Base-by-base conservation (phyloP, 192 early-diverging fungal species). In the Gamsiella multidivaricata region DNA sequence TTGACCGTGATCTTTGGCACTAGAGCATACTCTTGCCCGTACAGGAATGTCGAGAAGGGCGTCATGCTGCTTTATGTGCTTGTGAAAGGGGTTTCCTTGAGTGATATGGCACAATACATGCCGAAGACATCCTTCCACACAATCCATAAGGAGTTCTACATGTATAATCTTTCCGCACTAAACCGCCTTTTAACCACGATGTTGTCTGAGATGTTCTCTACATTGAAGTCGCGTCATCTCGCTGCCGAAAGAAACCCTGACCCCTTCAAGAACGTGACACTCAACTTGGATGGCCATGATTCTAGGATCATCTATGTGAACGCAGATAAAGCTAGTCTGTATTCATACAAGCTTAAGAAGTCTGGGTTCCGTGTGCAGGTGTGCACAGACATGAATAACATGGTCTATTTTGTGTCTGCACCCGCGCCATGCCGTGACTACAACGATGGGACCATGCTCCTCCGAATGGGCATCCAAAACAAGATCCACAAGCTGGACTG, bases 391-490 rank as follows among this genome's bases (percentile, higher is more conserved):
- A 50, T 50, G 47, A 50, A 50, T 22, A 50, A 34, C 11, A 14
- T 18, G 9, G 58, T 61, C 6, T 36, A 47, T 43, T 61, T 47
- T 46, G 58, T 45, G 42, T 61, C 58, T 36, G 43, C 41, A 45
- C 58, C 39, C 17, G 58, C 58, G 18, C 58, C 58, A 6, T 61
- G 58, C 45, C 41, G 28, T 18, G 58, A 61, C 34, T 61, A 61
- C 43, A 61, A 61, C 29, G 58, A 61, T 36, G 58, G 58, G 29
- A 46, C 42, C 5, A 61, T 61, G 58, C 58, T 46, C 26, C 34
- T 56, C n/a, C 54, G n/a, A 7, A 36, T 56, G 57, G 36, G 36
- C 42, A 46, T 47, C 36, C 33, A 22, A 45, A 22, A 12, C 18
- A 22, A 32, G 33, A 61, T 61, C 26, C 43, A 47, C 58, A 61